A percentile compares a stretch with the other conserved stretches of the same genome.
Conservation (phyloP, 306 rosid genomes). For the Rosa chinensis region DNA sequence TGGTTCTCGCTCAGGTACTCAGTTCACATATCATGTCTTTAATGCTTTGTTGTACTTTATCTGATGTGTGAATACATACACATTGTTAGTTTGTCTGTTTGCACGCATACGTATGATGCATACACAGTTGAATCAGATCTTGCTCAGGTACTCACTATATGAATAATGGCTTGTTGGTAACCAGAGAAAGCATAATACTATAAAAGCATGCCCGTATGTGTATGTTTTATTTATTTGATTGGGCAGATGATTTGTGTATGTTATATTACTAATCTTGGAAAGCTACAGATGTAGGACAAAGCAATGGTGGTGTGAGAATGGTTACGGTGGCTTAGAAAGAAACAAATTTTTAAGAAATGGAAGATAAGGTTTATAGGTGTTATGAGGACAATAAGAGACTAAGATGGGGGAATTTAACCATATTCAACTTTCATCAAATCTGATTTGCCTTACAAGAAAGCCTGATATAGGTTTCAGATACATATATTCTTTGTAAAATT, state of each 20-base stretch:
- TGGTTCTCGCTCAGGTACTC: slow-evolving; percentile 82
- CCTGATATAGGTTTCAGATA: background rate
- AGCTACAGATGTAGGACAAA: no score
- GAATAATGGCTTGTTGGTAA: background rate
- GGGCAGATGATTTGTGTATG: background rate
- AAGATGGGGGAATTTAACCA: background rate
- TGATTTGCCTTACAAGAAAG: background rate
- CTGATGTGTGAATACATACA: background rate
- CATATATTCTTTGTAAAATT: background rate
- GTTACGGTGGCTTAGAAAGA: no score
- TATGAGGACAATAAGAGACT: background rate
- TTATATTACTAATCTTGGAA: background rate
- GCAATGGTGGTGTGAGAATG: no score
- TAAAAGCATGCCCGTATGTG: background rate
- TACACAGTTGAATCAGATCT: background rate
- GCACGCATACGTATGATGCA: background rate
- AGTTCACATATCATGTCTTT: slow-evolving; percentile 20
- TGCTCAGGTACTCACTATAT: background rate
- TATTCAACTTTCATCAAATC: background rate
- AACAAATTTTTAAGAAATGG: no score
- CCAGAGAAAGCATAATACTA: background rate
- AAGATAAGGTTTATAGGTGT: no score
- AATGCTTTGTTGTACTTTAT: background rate
- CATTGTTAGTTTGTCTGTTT: background rate
- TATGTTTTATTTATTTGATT: background rate